phyloP scores from a whole-genome alignment of 805 yeast genomes.

The Limtongia smithiae region DNA sequence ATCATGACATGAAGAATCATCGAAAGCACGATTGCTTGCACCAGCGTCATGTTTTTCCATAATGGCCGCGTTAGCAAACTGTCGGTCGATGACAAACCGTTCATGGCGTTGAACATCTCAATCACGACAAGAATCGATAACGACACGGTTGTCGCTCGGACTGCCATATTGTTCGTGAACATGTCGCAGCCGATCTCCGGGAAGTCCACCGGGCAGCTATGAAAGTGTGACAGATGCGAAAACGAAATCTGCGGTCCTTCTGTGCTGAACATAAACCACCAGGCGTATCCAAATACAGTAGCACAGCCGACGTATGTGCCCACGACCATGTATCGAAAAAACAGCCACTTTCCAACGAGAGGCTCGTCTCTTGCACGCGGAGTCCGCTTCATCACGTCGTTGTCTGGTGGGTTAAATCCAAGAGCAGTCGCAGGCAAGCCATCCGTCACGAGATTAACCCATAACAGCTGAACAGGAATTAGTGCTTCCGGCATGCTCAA shows the following conservation, averaged over 20 bases:
- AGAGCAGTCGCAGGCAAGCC: slow-evolving; percentile 60
- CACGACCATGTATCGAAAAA: slow-evolving; percentile 41
- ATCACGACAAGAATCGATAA: slow-evolving; percentile 42
- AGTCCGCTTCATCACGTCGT: slow-evolving; percentile 40
- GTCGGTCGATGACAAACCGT: slow-evolving; percentile 42
- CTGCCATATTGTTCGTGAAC: slow-evolving; percentile 34
- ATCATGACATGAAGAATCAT: slow-evolving; percentile 38
- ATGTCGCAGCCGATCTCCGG: slow-evolving; percentile 38
- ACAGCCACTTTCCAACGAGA: slow-evolving; percentile 40
- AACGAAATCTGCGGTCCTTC: slow-evolving; percentile 41
- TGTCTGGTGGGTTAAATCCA: slow-evolving; percentile 47
- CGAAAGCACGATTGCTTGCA: slow-evolving; percentile 40
- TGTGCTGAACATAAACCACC: slow-evolving; percentile 40
- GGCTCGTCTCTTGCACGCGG: slow-evolving; percentile 43
- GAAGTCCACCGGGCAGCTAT: slow-evolving; percentile 34
- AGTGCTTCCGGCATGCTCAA: slow-evolving; percentile 52
- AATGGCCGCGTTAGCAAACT: slow-evolving; percentile 40
- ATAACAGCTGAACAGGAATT: slow-evolving; percentile 55
- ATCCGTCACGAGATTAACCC: slow-evolving; percentile 57
- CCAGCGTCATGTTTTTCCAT: slow-evolving; percentile 41
- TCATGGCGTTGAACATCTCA: slow-evolving; percentile 45
- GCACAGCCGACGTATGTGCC: slow-evolving; percentile 44
- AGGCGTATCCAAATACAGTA: slow-evolving; percentile 44
- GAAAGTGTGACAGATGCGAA: slow-evolving; percentile 40
- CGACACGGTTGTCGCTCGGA: slow-evolving; percentile 41